Evolutionary conservation across 2,329 filamentous ascomycete genomes (phyloP), one percentile per base, ranked within the genome.

Genomic region (Cladophialophora psammophila): DNA sequence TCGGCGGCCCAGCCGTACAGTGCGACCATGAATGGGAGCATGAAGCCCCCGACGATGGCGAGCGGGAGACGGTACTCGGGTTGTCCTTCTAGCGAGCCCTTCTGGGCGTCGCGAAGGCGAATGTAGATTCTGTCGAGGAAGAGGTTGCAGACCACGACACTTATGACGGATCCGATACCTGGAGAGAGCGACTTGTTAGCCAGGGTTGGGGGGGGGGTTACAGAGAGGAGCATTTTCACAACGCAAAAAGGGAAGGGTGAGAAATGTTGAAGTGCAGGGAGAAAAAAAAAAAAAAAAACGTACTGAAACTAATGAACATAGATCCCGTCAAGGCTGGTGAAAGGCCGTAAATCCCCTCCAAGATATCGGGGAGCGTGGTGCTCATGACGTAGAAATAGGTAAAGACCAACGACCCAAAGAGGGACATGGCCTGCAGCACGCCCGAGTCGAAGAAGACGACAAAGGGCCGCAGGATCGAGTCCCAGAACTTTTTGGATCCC

Each of bases 401-500:
- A 70, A 84, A 85, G 34, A 80, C 76, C 50, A 85, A 63, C 3
- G 81, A 79, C 40, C 80, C 77, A 73, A 83, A 85, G 0, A 82
- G 65, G 3, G 78, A 79, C 74, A 85, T 80, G 53, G 82, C 74
- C 60, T 84, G 80, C 3, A 86, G 81, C 54, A 87, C 85, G 0
- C 87, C 81, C 20, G 85, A 87, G 38, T 85, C 78, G 48, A 89
- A 79, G 40, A 87, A 80, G 67, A 89, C 82, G 72, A 85, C 85
- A 36, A 85, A 85, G 0, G 87, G 86, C 2, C 90, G 78, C 8
- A 82, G 74, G 67, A 86, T 80, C 35, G 80, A 77, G 13, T 77
- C 77, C 31, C 76, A 68, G 70, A 85, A 80, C 40, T 63, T 67
- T 7, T 52, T 57, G 38, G 48, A 36, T 18, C 32, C n/a, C 60